Conservation (phyloP, 148 eudicot species). For the Cornus kousa region DNA sequence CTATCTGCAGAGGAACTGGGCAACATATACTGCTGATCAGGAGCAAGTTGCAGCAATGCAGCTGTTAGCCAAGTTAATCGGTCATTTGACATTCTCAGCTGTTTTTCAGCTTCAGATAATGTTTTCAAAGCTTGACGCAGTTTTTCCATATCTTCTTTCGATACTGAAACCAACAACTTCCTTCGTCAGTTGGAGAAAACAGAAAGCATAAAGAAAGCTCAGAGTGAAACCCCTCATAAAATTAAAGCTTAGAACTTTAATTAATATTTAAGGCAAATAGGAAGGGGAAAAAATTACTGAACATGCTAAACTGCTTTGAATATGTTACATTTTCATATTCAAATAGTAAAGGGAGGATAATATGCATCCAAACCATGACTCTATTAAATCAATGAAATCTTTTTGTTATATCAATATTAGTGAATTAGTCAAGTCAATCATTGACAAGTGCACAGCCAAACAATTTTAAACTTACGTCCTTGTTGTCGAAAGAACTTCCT, state of each 20-base stretch:
- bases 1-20: slow-evolving; percentile 69
- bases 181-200: slow-evolving; percentile 4
- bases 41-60: slow-evolving; percentile 92
- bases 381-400: not conserved
- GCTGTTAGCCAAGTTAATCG: slow-evolving; percentile 91
- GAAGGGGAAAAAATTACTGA: not conserved
- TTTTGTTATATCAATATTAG: not conserved
- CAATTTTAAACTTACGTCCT: slow-evolving; percentile 50
- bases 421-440: not conserved
- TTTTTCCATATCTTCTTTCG: slow-evolving; percentile 89
- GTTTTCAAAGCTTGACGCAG: slow-evolving; percentile 90
- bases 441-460: not conserved
- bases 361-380: not conserved
- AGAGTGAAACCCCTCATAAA: not conserved
- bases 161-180: slow-evolving; percentile 46
- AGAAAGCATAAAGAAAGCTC: not conserved
- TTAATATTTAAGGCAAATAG: not conserved
- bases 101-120: slow-evolving; percentile 92
- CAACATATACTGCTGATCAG: slow-evolving; percentile 74
- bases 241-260: not conserved
- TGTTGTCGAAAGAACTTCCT: slow-evolving; percentile 75
- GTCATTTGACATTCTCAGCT: slow-evolving; percentile 84
- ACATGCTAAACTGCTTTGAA: not conserved
- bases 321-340: too few species aligned
- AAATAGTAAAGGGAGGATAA: not conserved